These are phyloP conservation scores for Styphnolobium japonicum DNA, from an alignment of 306 rosid genomes.

Conservation along the genomic window DNA sequence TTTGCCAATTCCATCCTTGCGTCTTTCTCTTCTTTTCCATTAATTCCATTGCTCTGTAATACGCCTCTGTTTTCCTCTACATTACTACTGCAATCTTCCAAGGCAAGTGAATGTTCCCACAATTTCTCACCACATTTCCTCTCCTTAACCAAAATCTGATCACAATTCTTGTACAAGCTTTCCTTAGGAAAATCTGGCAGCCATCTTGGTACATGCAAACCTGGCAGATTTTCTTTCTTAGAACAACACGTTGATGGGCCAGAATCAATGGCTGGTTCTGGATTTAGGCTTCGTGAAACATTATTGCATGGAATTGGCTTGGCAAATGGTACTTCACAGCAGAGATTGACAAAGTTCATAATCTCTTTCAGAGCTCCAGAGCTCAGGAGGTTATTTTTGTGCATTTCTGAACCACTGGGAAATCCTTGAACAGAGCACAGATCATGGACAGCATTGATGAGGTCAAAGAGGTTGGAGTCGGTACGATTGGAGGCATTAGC, in stretches of 20 bases:
- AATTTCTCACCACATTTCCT: constrained; percentile 56
- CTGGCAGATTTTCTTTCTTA: neutral
- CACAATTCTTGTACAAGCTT: constrained; percentile 12
- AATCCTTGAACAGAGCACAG: constrained; percentile 46
- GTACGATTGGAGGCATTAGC: constrained; percentile 56
- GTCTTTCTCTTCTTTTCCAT: constrained; percentile 32
- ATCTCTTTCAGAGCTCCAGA: constrained; percentile 52
- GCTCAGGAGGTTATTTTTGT: constrained; percentile 30
- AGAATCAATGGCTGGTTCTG: constrained; percentile 14
- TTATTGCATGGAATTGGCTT: constrained; percentile 42
- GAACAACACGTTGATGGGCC: neutral
- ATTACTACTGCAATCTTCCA: neutral
- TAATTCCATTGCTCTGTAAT: neutral
- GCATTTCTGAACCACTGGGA: constrained; percentile 42
- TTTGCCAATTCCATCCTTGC: constrained; percentile 20
- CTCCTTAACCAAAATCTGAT: constrained; percentile 17
- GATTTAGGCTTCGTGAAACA: neutral
- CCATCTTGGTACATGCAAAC: constrained; percentile 62
- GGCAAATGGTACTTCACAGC: constrained; percentile 48
- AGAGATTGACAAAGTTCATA: constrained; percentile 32
- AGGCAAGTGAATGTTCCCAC: constrained; percentile 50
- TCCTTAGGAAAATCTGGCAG: constrained; percentile 56
- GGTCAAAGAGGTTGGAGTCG: constrained; percentile 57
- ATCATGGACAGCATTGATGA: constrained; percentile 62
- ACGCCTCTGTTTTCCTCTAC: neutral